These are phyloP conservation scores for Epichloe uncinata DNA, from an alignment of 2,329 filamentous ascomycete genomes.

Conservation along the genomic window DNA sequence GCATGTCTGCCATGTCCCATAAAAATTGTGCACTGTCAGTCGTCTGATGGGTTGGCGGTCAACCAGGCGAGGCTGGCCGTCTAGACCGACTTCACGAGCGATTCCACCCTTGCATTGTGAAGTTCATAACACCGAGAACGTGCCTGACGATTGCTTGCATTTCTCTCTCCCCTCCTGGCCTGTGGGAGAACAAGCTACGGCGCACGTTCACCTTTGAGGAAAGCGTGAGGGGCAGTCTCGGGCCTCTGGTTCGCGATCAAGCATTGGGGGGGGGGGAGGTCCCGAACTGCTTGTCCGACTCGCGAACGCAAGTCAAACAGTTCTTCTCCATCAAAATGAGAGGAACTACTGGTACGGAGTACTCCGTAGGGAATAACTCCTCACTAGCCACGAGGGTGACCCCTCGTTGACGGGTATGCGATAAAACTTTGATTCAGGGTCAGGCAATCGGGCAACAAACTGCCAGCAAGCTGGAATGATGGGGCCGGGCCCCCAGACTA, in stretches of 20 bases:
- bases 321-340: not conserved
- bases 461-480: not conserved
- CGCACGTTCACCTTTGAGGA: not conserved
- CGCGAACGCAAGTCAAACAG: conserved; percentile 3
- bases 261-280: not conserved
- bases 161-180: not conserved
- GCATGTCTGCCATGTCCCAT: not conserved
- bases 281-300: not conserved
- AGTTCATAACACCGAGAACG: not conserved
- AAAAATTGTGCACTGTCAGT: not conserved
- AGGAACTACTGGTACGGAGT: not conserved
- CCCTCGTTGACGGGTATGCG: not conserved
- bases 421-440: not conserved
- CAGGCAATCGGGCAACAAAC: not conserved
- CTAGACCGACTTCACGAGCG: not conserved
- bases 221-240: not conserved
- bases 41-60: conserved; percentile 1
- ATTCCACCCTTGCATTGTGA: not conserved
- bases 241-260: conserved; percentile 1
- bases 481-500: conserved; percentile 15
- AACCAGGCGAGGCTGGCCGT: not conserved
- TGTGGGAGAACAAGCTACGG: not conserved
- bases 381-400: not conserved
- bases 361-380: not conserved
- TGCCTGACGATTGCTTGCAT: not conserved